Evolutionary conservation across 192 early-diverging fungal species (phyloP), one percentile per base, ranked within the genome.

Genomic region (Linnemannia zychae): DNA sequence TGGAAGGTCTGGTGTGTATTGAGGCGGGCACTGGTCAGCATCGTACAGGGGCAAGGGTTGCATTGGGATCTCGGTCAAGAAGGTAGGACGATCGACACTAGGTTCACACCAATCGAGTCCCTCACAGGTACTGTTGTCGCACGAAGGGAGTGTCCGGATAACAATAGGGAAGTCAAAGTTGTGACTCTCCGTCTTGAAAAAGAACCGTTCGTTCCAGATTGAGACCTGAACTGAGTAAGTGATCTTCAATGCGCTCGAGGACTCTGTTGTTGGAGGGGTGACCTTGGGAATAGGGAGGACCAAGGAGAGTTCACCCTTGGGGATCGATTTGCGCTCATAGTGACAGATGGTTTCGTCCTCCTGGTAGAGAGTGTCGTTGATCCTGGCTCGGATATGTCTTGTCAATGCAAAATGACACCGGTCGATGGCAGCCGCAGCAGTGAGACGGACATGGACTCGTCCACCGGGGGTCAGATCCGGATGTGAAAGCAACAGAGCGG

Each of bases 41-140:
- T 85, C 74, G 36, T 85, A 85, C 24, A 85, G 47, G 3, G 83
- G 83, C 33, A 85, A 49, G 4, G 83, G 83, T n/a, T 50, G 83
- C 74, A 79, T 79, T 12, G 83, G 77, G 36, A 36, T 50, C 74
- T 85, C 83, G 0, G 83, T 85, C 74, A 85, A 76, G 47, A 85
- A 85, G 60, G 72, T 85, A 52, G 83, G 83, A 15, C 83, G 73
- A 18, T 85, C 83, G 11, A 85, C 77, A 60, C 83, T 76, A 4
- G 83, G 83, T 72, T 85, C 83, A 49, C 83, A 85, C 83, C 83
- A 85, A 46, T 85, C 83, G 31, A 85, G 69, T 18, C 83, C 83
- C 36, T 85, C 83, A 44, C 83, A 85, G 0, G 77, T 75, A 47
- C 74, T 53, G 72, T 85, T 85, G 70, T 85, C 83, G 34, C 83